Evolutionary conservation across 164 flowering plant genomes (phyloP).

Genomic region (Chimonanthus salicifolius): DNA sequence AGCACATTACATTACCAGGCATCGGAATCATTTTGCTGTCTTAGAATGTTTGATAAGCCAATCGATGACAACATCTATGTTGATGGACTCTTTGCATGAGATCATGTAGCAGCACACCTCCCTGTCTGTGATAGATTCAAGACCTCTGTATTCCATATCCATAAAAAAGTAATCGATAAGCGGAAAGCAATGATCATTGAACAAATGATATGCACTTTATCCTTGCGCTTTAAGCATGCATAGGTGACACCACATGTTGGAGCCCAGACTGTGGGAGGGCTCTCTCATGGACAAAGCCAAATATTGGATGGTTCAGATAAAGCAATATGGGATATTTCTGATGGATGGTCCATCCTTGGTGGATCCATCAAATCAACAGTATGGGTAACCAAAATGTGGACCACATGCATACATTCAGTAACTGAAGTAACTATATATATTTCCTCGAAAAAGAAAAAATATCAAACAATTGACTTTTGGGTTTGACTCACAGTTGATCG

Average conservation of each 20-base stretch:
- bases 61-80: conserved; percentile 70
- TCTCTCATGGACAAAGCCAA: not conserved
- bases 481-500: conserved; percentile 69
- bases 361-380: not conserved
- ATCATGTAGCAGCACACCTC: conserved; percentile 93
- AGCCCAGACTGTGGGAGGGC: not conserved
- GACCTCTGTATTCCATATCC: conserved; percentile 36
- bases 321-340: not conserved
- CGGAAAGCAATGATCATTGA: not conserved
- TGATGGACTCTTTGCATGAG: conserved; percentile 78
- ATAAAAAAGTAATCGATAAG: not conserved
- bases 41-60: conserved; percentile 90
- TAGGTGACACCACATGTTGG: not conserved
- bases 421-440: not conserved
- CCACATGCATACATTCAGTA: not conserved
- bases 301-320: too few species aligned
- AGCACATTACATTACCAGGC: not conserved
- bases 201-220: not conserved
- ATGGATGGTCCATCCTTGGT: not conserved
- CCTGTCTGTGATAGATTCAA: conserved; percentile 53
- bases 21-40: conserved; percentile 36
- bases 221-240: not conserved
- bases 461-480: not conserved
- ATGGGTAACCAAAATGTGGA: not conserved
- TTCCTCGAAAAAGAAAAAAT: too few species aligned